These are phyloP conservation scores for Gentiana straminea DNA, from an alignment of 257 asterid genomes.

Conservation along the genomic window DNA sequence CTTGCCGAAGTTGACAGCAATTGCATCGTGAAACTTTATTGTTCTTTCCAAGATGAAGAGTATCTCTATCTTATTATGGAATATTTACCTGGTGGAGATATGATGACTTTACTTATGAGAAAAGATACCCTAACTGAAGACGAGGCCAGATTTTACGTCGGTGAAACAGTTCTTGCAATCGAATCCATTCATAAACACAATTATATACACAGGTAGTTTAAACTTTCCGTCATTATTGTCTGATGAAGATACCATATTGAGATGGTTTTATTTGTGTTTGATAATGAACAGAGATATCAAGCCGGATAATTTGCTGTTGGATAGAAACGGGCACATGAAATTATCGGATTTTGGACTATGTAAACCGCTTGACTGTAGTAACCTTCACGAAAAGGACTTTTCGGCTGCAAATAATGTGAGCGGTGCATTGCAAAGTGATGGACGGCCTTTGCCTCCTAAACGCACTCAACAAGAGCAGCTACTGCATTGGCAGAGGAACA, in stretches of 20 bases:
- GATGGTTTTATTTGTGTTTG: slow-evolving; percentile 8
- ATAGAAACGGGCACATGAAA: slow-evolving; percentile 90
- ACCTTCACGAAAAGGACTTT: slow-evolving; percentile 87
- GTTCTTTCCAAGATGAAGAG: slow-evolving; percentile 98
- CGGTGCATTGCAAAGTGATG: slow-evolving; percentile 85
- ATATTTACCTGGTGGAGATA: slow-evolving; percentile 98
- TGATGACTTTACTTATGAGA: slow-evolving; percentile 97
- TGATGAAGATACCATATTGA: slow-evolving; percentile 3
- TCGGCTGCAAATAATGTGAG: slow-evolving; percentile 56
- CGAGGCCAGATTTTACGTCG: slow-evolving; percentile 85
- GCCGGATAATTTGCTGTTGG: slow-evolving; percentile 96
- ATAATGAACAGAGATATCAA: slow-evolving; percentile 76
- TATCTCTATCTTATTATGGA: slow-evolving; percentile 90
- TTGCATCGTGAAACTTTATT: slow-evolving; percentile 90
- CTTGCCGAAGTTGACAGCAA: slow-evolving; percentile 95
- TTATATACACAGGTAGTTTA: slow-evolving; percentile 76
- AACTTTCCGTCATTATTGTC: slow-evolving; percentile 11
- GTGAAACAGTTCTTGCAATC: slow-evolving; percentile 93
- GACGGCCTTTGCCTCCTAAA: slow-evolving; percentile 76
- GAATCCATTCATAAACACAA: slow-evolving; percentile 93
- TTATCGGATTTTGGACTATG: slow-evolving; percentile 93
- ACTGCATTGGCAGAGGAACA: slow-evolving; percentile 86
- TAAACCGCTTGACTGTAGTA: slow-evolving; percentile 92
- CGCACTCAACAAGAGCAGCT: slow-evolving; percentile 98
- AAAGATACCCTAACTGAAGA: slow-evolving; percentile 86